Evolutionary conservation across 1,284 basidiomycete genomes (phyloP).

Genomic region (Neonothopanus nambi): DNA sequence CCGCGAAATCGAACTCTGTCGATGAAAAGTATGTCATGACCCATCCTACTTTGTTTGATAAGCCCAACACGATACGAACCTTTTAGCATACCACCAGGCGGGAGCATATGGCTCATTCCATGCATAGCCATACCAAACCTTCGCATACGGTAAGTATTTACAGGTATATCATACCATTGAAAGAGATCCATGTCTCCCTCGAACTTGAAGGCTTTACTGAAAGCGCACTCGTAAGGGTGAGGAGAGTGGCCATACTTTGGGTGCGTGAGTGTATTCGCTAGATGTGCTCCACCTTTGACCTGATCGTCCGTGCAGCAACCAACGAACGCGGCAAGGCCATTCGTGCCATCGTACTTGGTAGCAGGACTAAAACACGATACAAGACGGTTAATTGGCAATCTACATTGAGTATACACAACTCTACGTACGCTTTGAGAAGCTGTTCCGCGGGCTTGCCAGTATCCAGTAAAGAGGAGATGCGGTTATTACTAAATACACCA

Average conservation of each 20-base stretch:
- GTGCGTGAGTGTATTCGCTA: not conserved
- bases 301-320: not conserved
- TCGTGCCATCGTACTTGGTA: not conserved
- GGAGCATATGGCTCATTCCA: conserved; percentile 15
- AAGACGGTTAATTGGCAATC: not conserved
- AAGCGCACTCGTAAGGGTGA: conserved; percentile 14
- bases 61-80: conserved; percentile 5
- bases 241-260: not conserved
- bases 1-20: conserved; percentile 27
- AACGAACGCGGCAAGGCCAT: not conserved
- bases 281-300: not conserved
- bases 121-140: conserved; percentile 17
- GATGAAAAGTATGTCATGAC: no score
- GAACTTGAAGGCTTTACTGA: conserved; percentile 16
- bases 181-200: conserved; percentile 12
- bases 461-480: conserved; percentile 31
- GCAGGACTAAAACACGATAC: not conserved
- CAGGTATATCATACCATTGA: conserved; percentile 14
- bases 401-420: no score
- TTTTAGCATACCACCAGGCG: conserved; percentile 14
- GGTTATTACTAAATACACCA: conserved; percentile 37
- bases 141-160: conserved; percentile 6
- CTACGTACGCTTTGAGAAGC: conserved; percentile 15
- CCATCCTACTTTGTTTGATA: no score
- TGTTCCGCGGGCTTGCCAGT: conserved; percentile 24